phyloP scores from a whole-genome alignment of 148 eudicot genomes.

The Dianthus caryophyllus region DNA sequence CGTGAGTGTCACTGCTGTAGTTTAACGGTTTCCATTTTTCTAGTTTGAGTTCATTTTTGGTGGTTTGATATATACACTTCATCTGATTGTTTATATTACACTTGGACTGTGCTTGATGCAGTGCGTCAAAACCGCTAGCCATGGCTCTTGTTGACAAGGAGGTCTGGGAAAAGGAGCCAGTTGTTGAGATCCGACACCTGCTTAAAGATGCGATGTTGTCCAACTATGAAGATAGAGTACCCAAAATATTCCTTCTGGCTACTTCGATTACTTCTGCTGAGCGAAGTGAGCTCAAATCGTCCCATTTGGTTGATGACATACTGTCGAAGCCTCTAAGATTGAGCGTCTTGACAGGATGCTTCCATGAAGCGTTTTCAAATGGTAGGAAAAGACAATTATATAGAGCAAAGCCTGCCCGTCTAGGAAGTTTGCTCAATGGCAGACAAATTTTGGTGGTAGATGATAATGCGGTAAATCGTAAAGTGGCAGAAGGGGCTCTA shows the following conservation, averaged over 20 bases:
- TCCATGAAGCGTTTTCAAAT: conserved; percentile 55
- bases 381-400: conserved; percentile 42
- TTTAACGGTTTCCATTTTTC: neutral
- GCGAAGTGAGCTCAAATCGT: conserved; percentile 50
- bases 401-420: conserved; percentile 35
- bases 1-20: neutral
- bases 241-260: conserved; percentile 54
- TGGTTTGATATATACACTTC: neutral
- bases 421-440: conserved; percentile 44
- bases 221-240: conserved; percentile 19
- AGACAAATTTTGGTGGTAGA: conserved; percentile 68
- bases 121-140: conserved; percentile 37
- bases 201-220: conserved; percentile 33
- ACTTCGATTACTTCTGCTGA: conserved; percentile 38
- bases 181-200: conserved; percentile 30
- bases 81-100: neutral
- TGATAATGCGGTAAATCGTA: conserved; percentile 65
- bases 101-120: conserved; percentile 23
- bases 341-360: conserved; percentile 48
- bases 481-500: conserved; percentile 74
- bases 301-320: conserved; percentile 55
- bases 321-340: conserved; percentile 71
- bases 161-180: conserved; percentile 43
- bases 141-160: conserved; percentile 72
- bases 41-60: neutral